Base-by-base conservation (phyloP, 1,284 basidiomycete species). In the Leccinum pallidistipes region DNA sequence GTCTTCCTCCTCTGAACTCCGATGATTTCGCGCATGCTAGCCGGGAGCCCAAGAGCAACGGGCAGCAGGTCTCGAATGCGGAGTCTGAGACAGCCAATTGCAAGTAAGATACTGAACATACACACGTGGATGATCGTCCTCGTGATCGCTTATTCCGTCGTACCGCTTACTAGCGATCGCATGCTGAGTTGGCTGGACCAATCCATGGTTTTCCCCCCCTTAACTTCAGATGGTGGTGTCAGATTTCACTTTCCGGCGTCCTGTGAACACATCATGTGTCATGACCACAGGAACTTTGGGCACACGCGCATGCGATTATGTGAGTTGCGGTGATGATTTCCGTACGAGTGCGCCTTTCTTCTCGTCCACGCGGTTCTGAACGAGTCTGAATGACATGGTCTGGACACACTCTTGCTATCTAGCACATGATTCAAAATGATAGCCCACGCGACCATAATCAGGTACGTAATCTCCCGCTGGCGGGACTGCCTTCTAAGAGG, bases 91-190 rank as follows among this genome's bases (percentile, higher is more conserved):
- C 64, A 86, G 87, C 62, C 82, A 87, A 89, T 62, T 29, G 24
- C 24, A 24, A 24, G 24, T 24, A 24, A 24, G 24, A 24, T 24
- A 24, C 24, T 24, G 24, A 24, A 24, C 24, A 24, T 24, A 24
- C 24, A 24, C 40, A 86, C 85, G 0, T 88, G 85, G 85, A 65
- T 87, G 16, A 81, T 88, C 49, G 81, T 85, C 7, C 68, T 88
- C 24, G 80, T 83, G 1, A 84, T 83, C 0, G 66, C 86, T 36
- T 51, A n/a, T 50, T 51, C 29, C 8, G 34, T 43, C 45, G 38
- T 9, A 11, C 12, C 2, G 31, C 34, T 38, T 24, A 8, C 24
- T 24, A 24, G 49, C 12, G 11, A 24, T 36, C n/a, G 10, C 27
- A 14, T 32, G 27, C 12, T 45, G 18, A 64, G 16, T 6, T 16